A percentile compares a stretch with the other conserved stretches of the same genome.
These are phyloP conservation scores for Haplosporangium gracile DNA, from an alignment of 192 early-diverging fungal species.

Conservation along the genomic window DNA sequence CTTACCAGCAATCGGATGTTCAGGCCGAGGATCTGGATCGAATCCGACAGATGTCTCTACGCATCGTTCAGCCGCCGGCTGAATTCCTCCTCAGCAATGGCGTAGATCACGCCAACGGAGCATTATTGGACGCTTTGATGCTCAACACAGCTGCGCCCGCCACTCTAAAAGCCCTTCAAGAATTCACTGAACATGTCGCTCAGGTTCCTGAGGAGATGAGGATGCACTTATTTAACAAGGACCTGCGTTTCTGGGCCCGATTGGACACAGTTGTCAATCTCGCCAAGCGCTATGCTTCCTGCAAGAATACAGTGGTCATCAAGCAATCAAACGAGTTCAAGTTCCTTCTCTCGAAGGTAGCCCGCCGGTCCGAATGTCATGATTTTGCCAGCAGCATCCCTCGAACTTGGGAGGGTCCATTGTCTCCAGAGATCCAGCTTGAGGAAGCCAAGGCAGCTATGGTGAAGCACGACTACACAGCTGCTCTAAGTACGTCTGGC, in stretches of 20 bases:
- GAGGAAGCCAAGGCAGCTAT: conserved; percentile 49
- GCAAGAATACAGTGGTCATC: background rate
- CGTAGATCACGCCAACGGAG: conserved; percentile 13
- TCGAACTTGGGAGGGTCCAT: conserved; percentile 43
- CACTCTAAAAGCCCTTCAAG: conserved; percentile 22
- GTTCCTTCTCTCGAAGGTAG: conserved; percentile 48
- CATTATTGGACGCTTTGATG: conserved; percentile 38
- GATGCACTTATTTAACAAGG: conserved; percentile 37
- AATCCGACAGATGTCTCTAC: conserved; percentile 24
- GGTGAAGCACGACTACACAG: conserved; percentile 41
- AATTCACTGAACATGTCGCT: conserved; percentile 37
- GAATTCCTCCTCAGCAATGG: conserved; percentile 35
- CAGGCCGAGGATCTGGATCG: background rate
- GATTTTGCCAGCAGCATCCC: conserved; percentile 47
- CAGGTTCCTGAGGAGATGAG: conserved; percentile 41
- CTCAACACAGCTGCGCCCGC: conserved; percentile 26
- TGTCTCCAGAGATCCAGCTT: conserved; percentile 47
- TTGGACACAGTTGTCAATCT: conserved; percentile 42
- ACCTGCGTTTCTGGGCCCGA: conserved; percentile 43
- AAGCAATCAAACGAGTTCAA: conserved; percentile 52
- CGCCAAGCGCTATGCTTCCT: conserved; percentile 22
- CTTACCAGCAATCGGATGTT: conserved; percentile 17
- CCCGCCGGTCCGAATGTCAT: conserved; percentile 41
- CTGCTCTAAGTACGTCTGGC: conserved; percentile 9
- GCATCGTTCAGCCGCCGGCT: conserved; percentile 13